Evolutionary conservation across 306 rosid genomes (phyloP).

Genomic region (Senna tora): DNA sequence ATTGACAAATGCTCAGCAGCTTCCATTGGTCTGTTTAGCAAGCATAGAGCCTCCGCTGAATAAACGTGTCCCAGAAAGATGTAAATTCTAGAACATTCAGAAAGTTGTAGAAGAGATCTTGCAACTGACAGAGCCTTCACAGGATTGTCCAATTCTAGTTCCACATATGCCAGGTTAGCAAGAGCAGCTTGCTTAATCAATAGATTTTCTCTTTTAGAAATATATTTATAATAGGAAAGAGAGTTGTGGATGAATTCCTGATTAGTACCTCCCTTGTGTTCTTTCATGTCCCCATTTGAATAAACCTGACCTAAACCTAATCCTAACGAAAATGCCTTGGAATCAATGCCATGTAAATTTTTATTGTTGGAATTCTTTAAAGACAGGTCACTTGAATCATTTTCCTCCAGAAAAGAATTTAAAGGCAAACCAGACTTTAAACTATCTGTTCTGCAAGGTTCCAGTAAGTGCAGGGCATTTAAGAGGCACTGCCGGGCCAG

Average conservation of each 20-base stretch:
- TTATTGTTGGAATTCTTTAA: slow-evolving; percentile 62
- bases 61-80: slow-evolving; percentile 76
- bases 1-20: slow-evolving; percentile 74
- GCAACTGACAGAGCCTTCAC: slow-evolving; percentile 71
- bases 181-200: slow-evolving; percentile 86
- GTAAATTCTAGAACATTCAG: slow-evolving; percentile 86
- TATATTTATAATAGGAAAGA: slow-evolving; percentile 67
- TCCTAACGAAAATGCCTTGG: slow-evolving; percentile 60
- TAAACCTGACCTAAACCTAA: slow-evolving; percentile 59
- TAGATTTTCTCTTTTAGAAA: slow-evolving; percentile 66
- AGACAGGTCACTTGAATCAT: slow-evolving; percentile 60
- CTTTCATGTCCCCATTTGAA: slow-evolving; percentile 80
- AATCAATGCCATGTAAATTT: slow-evolving; percentile 58
- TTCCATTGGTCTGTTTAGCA: slow-evolving; percentile 81
- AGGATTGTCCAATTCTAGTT: slow-evolving; percentile 87
- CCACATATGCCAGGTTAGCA: slow-evolving; percentile 85
- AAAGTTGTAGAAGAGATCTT: slow-evolving; percentile 70
- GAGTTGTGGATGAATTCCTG: slow-evolving; percentile 88
- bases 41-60: slow-evolving; percentile 97
- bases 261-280: slow-evolving; percentile 75
- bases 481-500: slow-evolving; percentile 82
- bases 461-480: slow-evolving; percentile 74
- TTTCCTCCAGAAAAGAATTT: slow-evolving; percentile 65
- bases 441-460: slow-evolving; percentile 46
- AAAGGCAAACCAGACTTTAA: slow-evolving; percentile 62